Evolutionary conservation across 2,329 filamentous ascomycete genomes (phyloP), one percentile per base, ranked within the genome.

Genomic region (Rhytidhysteron rufulum): DNA sequence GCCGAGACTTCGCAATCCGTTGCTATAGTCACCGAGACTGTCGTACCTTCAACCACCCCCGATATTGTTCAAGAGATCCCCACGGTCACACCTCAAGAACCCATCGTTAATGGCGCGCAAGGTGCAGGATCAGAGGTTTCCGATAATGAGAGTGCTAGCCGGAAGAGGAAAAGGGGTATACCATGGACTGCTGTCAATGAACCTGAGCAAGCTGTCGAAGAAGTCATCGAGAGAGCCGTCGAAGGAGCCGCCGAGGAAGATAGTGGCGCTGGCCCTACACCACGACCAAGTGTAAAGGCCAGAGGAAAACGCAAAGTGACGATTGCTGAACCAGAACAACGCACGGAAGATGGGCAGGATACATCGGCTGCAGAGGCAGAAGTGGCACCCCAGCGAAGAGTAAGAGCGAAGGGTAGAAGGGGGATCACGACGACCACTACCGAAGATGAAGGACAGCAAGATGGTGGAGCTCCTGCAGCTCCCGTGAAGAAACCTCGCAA

Each of bases 101-200:
- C 27, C 2, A 8, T 18, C 18, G 31, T 10, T 9, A 27, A 27
- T 27, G 13, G 7, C 8, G n/a, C 5, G 13, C 18, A 31, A 19
- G 3, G 17, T 31, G 35, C 31, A 16, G 15, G 8, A 16, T 15
- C 31, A 8, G 31, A 8, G 15, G 8, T 32, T 15, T 7, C 13
- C 17, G 31, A 24, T 5, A 34, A 36, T 15, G 31, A 31, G 16
- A 27, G 35, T 19, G 43, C 37, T 17, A 42, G 39, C 8, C 13
- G 15, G 16, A 8, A 15, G 22, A 44, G 46, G 34, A 44, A 32
- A 13, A 29, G 24, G 8, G 8, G 24, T 27, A 13, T 49, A 9
- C 51, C 56, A 16, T 64, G 60, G 60, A 44, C 44, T 20, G 45
- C 60, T n/a, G 58, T 64, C 6, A 64, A 64, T 31, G 43, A 54